Percentiles rank a stretch among this genome's conserved stretches.
These are phyloP conservation scores for Neotropicomus parvogracilis DNA, from an alignment of 1,284 basidiomycete genomes.

Conservation along the genomic window DNA sequence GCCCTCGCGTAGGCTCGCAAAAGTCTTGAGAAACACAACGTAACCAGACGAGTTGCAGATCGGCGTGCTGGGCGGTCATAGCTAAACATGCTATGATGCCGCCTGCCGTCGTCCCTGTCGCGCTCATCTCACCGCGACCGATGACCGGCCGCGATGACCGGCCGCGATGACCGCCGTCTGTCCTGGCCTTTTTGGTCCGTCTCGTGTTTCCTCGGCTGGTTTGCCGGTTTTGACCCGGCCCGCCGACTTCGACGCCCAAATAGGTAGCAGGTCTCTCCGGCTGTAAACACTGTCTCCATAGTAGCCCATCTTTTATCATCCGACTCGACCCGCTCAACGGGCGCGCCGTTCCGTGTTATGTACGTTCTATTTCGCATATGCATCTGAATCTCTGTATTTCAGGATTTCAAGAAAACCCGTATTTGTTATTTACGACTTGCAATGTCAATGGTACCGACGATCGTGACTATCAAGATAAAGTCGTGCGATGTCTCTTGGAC, in stretches of 20 bases:
- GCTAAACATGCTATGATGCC: slow-evolving; percentile 58
- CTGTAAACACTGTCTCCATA: too few species aligned
- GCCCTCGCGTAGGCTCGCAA: too few species aligned
- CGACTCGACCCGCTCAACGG: background rate
- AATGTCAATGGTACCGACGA: background rate
- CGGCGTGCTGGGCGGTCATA: too few species aligned
- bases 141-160: too few species aligned
- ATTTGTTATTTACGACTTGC: slow-evolving; percentile 1
- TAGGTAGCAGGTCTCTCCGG: slow-evolving; percentile 21
- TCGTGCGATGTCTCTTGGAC: too few species aligned
- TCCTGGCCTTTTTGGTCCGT: slow-evolving; percentile 60
- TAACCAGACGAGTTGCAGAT: too few species aligned
- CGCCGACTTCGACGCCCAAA: slow-evolving; percentile 57
- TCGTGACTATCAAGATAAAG: too few species aligned
- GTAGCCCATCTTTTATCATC: slow-evolving; percentile 4
- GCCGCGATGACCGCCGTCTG: slow-evolving; percentile 48
- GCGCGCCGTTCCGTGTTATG: too few species aligned
- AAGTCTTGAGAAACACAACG: too few species aligned
- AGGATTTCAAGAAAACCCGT: background rate
- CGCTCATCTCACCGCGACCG: slow-evolving; percentile 36
- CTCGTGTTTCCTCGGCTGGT: background rate
- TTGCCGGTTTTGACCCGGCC: slow-evolving; percentile 33
- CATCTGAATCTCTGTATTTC: slow-evolving; percentile 10
- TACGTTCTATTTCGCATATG: too few species aligned
- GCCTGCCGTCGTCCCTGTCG: slow-evolving; percentile 41